These are phyloP conservation scores for Metarhizium album DNA, from an alignment of 2,329 filamentous ascomycete genomes.

Conservation along the genomic window DNA sequence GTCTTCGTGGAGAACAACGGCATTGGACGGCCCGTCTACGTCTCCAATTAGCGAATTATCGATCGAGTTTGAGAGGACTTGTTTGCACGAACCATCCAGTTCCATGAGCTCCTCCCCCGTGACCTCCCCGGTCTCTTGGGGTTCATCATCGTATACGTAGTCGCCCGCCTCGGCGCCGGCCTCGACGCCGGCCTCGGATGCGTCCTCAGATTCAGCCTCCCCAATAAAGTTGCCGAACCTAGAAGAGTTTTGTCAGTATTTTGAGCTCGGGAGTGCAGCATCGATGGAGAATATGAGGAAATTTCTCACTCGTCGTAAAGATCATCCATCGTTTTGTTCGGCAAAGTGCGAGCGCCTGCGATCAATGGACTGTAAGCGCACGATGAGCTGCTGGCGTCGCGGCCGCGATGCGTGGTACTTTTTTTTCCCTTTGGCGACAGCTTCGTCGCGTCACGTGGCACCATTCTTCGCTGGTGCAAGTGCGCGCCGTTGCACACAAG, in stretches of 20 bases:
- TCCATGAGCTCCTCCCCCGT: constrained; percentile 84
- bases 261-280: neutral
- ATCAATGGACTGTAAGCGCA: constrained; percentile 13
- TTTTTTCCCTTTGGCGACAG: constrained; percentile 12
- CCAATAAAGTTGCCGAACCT: constrained; percentile 99
- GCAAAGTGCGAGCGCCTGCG: constrained; percentile 5
- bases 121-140: constrained; percentile 51
- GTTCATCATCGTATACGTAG: constrained; percentile 73
- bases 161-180: constrained; percentile 62
- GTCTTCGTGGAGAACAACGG: constrained; percentile 95
- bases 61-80: neutral
- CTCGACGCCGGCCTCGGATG: constrained; percentile 66
- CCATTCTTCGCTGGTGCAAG: too few relatives aligned
- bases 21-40: constrained; percentile 76
- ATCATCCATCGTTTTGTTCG: constrained; percentile 62
- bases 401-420: neutral
- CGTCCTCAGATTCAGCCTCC: constrained; percentile 76
- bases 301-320: constrained; percentile 79
- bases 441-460: constrained; percentile 11
- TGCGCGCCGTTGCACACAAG: neutral
- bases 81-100: constrained; percentile 54
- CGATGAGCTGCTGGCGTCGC: constrained; percentile 1
- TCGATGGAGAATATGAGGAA: neutral
- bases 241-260: constrained; percentile 4
- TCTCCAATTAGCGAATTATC: neutral